These are phyloP conservation scores for Aschersonia sp. DNA, from an alignment of 2,329 filamentous ascomycete genomes.

Conservation along the genomic window DNA sequence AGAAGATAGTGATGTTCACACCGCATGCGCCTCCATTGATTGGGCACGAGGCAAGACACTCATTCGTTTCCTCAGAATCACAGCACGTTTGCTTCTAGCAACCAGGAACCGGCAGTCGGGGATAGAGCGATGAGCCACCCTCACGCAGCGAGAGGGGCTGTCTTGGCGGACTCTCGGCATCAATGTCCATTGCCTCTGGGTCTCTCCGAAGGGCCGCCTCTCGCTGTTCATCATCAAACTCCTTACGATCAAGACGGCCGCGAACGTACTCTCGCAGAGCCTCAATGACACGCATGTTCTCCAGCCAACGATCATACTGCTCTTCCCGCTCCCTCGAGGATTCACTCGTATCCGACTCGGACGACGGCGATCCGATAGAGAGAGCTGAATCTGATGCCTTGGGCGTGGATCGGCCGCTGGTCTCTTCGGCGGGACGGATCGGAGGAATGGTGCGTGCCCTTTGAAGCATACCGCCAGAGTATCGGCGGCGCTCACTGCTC, in stretches of 20 bases:
- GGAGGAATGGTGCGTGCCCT: conserved; percentile 32
- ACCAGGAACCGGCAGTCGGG: conserved; percentile 21
- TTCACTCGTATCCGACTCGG: conserved; percentile 37
- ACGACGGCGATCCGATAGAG: conserved; percentile 37
- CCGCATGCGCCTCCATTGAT: neutral
- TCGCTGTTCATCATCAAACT: conserved; percentile 26
- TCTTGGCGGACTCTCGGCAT: conserved; percentile 15
- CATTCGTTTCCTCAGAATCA: neutral
- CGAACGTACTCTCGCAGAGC: conserved; percentile 43
- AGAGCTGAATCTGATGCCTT: conserved; percentile 26
- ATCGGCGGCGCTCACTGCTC: conserved; percentile 46
- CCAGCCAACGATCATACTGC: conserved; percentile 49
- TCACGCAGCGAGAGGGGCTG: conserved; percentile 11
- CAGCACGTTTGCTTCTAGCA: neutral
- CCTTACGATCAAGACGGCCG: conserved; percentile 38
- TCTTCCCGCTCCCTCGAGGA: conserved; percentile 43
- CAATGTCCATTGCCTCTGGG: conserved; percentile 22
- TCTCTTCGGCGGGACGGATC: conserved; percentile 19
- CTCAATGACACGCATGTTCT: conserved; percentile 52
- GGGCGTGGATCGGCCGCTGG: conserved; percentile 26
- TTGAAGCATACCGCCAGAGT: conserved; percentile 54
- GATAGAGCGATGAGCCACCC: conserved; percentile 23
- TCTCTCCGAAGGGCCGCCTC: conserved; percentile 7
- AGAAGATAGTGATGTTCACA: neutral
- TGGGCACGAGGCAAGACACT: neutral